Percentiles rank a stretch among this genome's conserved stretches.
These are phyloP conservation scores for Globisporangium nagaii DNA, from an alignment of 352 stramenopile genomes.

Conservation along the genomic window DNA sequence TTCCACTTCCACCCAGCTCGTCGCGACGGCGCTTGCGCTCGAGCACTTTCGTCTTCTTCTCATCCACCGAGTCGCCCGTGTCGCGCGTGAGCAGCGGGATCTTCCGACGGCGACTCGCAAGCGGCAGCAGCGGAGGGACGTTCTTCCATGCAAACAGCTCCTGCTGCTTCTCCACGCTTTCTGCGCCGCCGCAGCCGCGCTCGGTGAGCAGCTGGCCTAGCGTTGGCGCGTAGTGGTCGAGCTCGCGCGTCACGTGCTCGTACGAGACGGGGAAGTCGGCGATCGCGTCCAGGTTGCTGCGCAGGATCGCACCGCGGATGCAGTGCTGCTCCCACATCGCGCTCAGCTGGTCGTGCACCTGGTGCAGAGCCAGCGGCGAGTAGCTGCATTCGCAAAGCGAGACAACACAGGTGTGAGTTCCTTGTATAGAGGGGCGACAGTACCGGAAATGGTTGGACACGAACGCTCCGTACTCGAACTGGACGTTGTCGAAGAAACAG, in stretches of 20 bases:
- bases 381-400: too few species aligned
- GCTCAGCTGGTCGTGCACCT: constrained; percentile 77
- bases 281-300: constrained; percentile 65
- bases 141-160: constrained; percentile 38
- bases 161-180: constrained; percentile 6
- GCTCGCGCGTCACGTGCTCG: constrained; percentile 42
- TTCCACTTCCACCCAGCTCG: constrained; percentile 18
- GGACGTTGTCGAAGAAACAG: constrained; percentile 90
- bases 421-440: constrained; percentile 4
- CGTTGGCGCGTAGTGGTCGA: constrained; percentile 69
- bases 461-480: constrained; percentile 46
- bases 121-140: constrained; percentile 45
- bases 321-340: constrained; percentile 79
- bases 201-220: constrained; percentile 75
- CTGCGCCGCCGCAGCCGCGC: constrained; percentile 14
- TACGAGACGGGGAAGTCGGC: constrained; percentile 37
- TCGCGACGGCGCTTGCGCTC: constrained; percentile 65
- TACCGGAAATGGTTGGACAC: constrained; percentile 13
- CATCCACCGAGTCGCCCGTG: constrained; percentile 72
- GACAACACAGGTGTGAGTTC: constrained; percentile 22
- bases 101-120: constrained; percentile 49
- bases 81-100: constrained; percentile 64
- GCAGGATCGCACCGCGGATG: constrained; percentile 66
- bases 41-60: constrained; percentile 69
- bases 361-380: constrained; percentile 67